Conservation (phyloP, 2,329 filamentous ascomycete genomes). For the Cladosporium velox region DNA sequence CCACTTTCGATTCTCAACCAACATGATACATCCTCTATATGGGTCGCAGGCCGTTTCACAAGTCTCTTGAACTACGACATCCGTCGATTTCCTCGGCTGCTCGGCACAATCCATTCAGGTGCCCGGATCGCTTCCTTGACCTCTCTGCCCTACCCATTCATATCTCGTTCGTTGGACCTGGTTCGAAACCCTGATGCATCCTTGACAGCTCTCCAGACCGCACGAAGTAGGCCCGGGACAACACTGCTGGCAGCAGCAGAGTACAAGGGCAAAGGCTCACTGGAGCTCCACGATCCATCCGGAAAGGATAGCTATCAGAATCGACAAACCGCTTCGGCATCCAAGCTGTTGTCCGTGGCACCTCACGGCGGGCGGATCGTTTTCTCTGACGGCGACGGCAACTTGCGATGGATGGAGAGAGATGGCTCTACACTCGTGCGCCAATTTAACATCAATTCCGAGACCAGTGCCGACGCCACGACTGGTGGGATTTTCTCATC, state of each 20-base stretch:
- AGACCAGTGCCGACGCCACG: slow-evolving; percentile 27
- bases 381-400: slow-evolving; percentile 80
- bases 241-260: slow-evolving; percentile 82
- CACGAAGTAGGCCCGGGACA: slow-evolving; percentile 58
- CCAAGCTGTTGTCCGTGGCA: slow-evolving; percentile 78
- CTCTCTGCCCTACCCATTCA: slow-evolving; percentile 67
- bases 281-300: slow-evolving; percentile 77
- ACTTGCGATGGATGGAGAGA: slow-evolving; percentile 86
- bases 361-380: slow-evolving; percentile 81
- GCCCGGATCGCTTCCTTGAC: slow-evolving; percentile 74
- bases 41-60: slow-evolving; percentile 84
- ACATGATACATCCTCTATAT: slow-evolving; percentile 67
- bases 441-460: slow-evolving; percentile 58
- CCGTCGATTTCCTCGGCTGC: slow-evolving; percentile 76
- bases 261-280: slow-evolving; percentile 86
- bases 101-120: slow-evolving; percentile 79
- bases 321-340: slow-evolving; percentile 76
- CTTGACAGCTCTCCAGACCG: slow-evolving; percentile 54
- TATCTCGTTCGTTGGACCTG: slow-evolving; percentile 62
- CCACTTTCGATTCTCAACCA: slow-evolving; percentile 71
- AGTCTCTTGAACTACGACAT: slow-evolving; percentile 88
- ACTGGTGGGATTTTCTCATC: slow-evolving; percentile 32
- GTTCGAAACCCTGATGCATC: slow-evolving; percentile 53
- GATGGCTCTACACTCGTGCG: slow-evolving; percentile 65
- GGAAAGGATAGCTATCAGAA: slow-evolving; percentile 63